Evolutionary conservation across 306 rosid species (phyloP).

Genomic region (Cucumis cinereus): DNA sequence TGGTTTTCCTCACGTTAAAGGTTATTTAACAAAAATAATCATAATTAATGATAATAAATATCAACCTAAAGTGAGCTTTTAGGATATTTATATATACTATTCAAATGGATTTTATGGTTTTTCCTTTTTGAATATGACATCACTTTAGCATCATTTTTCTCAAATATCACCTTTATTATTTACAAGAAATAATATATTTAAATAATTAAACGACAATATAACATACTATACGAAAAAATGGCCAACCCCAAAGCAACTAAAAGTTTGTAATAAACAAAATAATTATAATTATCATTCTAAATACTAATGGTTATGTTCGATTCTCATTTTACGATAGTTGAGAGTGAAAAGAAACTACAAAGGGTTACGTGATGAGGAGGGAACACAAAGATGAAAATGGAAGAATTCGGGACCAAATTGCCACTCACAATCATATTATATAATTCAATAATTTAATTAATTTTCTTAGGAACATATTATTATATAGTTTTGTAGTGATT

Average conservation of each 20-base stretch:
- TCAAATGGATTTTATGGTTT: not conserved
- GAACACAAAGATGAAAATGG: too few relatives aligned
- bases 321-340: too few relatives aligned
- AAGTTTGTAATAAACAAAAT: too few relatives aligned
- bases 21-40: not conserved
- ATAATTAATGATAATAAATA: not conserved
- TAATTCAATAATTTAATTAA: too few relatives aligned
- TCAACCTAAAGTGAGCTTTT: not conserved
- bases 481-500: too few relatives aligned
- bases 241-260: too few relatives aligned
- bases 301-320: too few relatives aligned
- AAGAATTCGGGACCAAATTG: not conserved
- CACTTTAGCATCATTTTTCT: not conserved
- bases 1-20: not conserved
- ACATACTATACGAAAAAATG: too few relatives aligned
- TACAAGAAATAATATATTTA: not conserved
- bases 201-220: not conserved
- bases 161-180: not conserved
- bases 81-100: not conserved
- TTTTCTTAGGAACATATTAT: too few relatives aligned
- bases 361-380: not conserved
- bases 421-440: not conserved
- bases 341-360: too few relatives aligned
- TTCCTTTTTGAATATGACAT: not conserved
- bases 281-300: too few relatives aligned